Evolutionary conservation across 176 grass and related monocot species (phyloP), one percentile per base, ranked within the genome.

Genomic region (Metroxylon sagu): DNA sequence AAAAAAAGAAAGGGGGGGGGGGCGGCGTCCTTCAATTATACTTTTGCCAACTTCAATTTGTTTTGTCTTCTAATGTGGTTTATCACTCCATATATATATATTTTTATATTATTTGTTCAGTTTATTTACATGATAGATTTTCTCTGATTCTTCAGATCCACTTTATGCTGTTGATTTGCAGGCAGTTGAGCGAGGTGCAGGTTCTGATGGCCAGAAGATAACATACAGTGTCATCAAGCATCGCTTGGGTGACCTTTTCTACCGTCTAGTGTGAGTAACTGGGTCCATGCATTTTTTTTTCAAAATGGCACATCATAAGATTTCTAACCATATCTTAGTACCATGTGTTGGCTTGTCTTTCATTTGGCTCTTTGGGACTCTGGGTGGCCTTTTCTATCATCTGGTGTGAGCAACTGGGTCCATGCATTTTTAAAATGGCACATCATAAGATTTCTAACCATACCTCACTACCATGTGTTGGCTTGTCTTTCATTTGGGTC

Each of bases 171-270:
- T 48, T 73, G 43, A 54, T 39, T 82, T 78, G 12, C 64, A 95
- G 91, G 79, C 86, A n/a, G 91, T 95, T 70, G 91, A 95, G 72
- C 72, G 83, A 62, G 83, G 79, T 16, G 90, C 83, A 67, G 85
- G 66, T 79, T 74, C 86, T 31, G 86, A 95, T 26, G 86, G 91
- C 4, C 91, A 90, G 18, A 90, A 95, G 77, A 95, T 95, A 71
- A 95, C 90, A 10, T 95, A 95, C 64, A 71, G 56, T 25, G 83
- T 90, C 25, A 68, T 95, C 61, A 95, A 95, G 80, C 87, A 89
- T 48, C 86, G 86, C 16, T 66, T 95, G 61, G 80, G 86, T 26
- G 90, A 90, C 53, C 74, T 95, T 71, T 95, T 95, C 73, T 87
- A 90, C 62, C 90, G 83, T 26, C 74, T 95, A 69, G 90, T 95